Evolutionary conservation across 371 early-diverging fungal genomes (phyloP), one percentile per base, ranked within the genome.

Genomic region (Conidiobolus incongruus): DNA sequence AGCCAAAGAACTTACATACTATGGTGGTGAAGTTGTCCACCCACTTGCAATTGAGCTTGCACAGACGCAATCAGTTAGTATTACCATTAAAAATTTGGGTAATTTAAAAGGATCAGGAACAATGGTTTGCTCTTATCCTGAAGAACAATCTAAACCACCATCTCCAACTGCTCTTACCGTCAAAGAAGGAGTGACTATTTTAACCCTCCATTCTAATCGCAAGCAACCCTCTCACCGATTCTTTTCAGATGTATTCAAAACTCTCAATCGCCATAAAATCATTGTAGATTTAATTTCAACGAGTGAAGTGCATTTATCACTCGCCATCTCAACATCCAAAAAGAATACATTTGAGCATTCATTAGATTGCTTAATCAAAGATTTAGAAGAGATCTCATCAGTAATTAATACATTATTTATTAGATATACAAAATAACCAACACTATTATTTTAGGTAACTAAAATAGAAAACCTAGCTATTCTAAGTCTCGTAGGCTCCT

Each of bases 31-130:
- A 56, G 94, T 91, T 31, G 88, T 97, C 48, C 95, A 97, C 51
- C 97, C 97, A 4, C 88, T 91, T 58, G 93, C 97, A 4, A 95
- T 97, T 93, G 92, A 92, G 54, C 93, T 92, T 49, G 67, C 38
- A 89, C n/a, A n/a, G n/a, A n/a, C n/a, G n/a, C n/a, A n/a, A n/a
- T n/a, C n/a, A n/a, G n/a, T 96, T 50, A 94, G 95, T 4, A 92
- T 96, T 54, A 81, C 93, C 40, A 94, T 96, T 59, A 91, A 89
- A 49, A 96, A 94, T 52, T 87, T 91, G 4, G 83, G 86, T 53
- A 84, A 86, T 35, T 92, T 94, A 16, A 60, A 54, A 4, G 92
- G 87, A 29, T n/a, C n/a, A n/a, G n/a, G n/a, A n/a, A n/a, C n/a
- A n/a, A n/a, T n/a, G n/a, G n/a, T n/a, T n/a, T n/a, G n/a, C n/a